A percentile compares a stretch with the other conserved stretches of the same genome.
These are phyloP conservation scores for Fremontodendron californicum DNA, from an alignment of 345 rosid genomes.

Conservation along the genomic window DNA sequence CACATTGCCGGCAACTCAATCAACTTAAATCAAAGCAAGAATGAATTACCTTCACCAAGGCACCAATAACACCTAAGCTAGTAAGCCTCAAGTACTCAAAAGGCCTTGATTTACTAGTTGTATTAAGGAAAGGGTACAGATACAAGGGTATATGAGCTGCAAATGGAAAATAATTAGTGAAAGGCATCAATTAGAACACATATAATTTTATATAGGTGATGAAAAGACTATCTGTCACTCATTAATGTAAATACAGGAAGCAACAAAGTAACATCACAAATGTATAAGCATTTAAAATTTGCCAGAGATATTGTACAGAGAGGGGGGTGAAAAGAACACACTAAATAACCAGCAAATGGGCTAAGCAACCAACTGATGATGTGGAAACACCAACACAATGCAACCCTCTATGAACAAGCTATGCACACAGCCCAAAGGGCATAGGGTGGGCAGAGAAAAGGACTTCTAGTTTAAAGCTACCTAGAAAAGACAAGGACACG, in stretches of 20 bases:
- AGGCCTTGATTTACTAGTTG: conserved; percentile 95
- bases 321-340: not conserved
- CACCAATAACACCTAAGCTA: conserved; percentile 98
- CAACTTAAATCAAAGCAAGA: conserved; percentile 5
- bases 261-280: not conserved
- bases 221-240: not conserved
- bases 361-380: not conserved
- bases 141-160: conserved; percentile 97
- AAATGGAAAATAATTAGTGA: conserved; percentile 14
- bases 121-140: conserved; percentile 90
- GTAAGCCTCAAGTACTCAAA: conserved; percentile 94
- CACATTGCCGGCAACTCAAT: not conserved
- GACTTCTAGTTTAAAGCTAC: not conserved
- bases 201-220: not conserved
- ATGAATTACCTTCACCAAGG: conserved; percentile 82
- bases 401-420: not conserved
- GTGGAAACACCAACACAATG: not conserved
- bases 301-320: not conserved
- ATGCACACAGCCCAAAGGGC: not conserved
- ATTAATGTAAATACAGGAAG: not conserved
- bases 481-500: not conserved
- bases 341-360: not conserved
- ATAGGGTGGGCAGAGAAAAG: not conserved
- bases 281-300: not conserved
- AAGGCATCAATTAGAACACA: not conserved